Conservation (phyloP, 2,329 filamentous ascomycete genomes). For the Cercospora brassicicola region DNA sequence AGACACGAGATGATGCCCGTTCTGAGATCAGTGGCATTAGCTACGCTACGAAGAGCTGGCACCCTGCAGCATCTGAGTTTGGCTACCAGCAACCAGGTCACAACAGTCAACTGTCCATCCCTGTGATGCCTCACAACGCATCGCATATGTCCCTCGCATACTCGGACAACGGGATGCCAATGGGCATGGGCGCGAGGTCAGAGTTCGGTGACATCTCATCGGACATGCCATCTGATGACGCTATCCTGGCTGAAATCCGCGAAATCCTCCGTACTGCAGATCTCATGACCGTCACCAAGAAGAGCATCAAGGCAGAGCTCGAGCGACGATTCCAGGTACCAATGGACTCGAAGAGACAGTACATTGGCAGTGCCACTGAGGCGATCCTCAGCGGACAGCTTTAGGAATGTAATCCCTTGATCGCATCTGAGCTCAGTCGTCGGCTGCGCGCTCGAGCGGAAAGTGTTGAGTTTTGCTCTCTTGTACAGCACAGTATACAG, state of each 20-base stretch:
- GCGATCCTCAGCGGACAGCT: constrained; percentile 46
- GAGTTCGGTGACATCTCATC: constrained; percentile 61
- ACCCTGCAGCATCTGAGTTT: constrained; percentile 62
- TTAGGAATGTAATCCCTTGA: constrained; percentile 23
- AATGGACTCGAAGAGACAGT: constrained; percentile 83
- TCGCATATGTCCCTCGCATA: constrained; percentile 77
- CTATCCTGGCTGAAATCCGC: constrained; percentile 86
- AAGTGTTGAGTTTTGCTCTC: background rate
- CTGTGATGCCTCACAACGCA: constrained; percentile 43
- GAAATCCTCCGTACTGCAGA: constrained; percentile 90
- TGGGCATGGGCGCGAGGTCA: constrained; percentile 55
- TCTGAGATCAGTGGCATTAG: constrained; percentile 92
- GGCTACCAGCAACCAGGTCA: constrained; percentile 55
- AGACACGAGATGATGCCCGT: constrained; percentile 74
- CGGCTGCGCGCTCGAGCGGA: background rate
- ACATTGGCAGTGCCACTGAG: constrained; percentile 62
- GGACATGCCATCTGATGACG: constrained; percentile 78
- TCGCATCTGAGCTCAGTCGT: background rate
- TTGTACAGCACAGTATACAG: background rate
- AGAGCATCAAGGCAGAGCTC: constrained; percentile 91
- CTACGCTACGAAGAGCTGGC: constrained; percentile 81
- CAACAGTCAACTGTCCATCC: constrained; percentile 61
- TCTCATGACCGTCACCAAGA: constrained; percentile 98
- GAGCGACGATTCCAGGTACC: constrained; percentile 86
- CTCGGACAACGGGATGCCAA: constrained; percentile 56